These are phyloP conservation scores for Somion occarium DNA, from an alignment of 1,284 basidiomycete genomes.

Conservation along the genomic window DNA sequence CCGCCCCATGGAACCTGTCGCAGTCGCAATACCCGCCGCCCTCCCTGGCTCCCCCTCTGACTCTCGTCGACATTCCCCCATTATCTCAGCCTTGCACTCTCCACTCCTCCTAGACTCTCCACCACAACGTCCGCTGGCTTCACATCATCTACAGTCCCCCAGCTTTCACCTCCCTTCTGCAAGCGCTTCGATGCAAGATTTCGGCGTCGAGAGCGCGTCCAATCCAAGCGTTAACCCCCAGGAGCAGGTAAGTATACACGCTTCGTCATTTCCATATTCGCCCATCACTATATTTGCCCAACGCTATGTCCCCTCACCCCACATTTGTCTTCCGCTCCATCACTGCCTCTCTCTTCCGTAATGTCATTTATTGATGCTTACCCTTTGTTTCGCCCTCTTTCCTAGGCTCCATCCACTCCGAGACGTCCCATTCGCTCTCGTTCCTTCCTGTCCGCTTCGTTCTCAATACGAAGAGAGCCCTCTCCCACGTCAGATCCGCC, in stretches of 20 bases:
- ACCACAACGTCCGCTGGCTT: conserved; percentile 4
- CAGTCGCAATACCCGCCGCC: conserved; percentile 22
- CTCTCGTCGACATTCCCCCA: conserved; percentile 8
- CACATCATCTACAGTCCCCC: conserved; percentile 9
- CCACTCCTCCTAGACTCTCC: conserved; percentile 5
- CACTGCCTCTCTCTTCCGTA: conserved; percentile 9
- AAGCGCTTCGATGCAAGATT: conserved; percentile 3
- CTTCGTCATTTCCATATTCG: not conserved
- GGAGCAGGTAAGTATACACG: conserved; percentile 6
- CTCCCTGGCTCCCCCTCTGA: conserved; percentile 11
- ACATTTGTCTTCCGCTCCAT: conserved; percentile 2
- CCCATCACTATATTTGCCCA: not conserved
- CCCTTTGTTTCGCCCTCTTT: not conserved
- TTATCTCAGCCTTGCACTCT: conserved; percentile 6
- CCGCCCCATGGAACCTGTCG: conserved; percentile 33
- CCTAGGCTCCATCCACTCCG: conserved; percentile 19
- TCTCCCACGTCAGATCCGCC: conserved; percentile 18
- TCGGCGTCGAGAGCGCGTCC: conserved; percentile 9
- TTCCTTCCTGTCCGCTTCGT: conserved; percentile 24
- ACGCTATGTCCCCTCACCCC: too few relatives aligned
- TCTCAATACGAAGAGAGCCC: conserved; percentile 21
- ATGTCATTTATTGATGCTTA: not conserved
- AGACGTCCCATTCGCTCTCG: conserved; percentile 24
- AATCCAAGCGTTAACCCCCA: conserved; percentile 3
- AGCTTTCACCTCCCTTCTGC: conserved; percentile 16